Evolutionary conservation across 352 stramenopile species (phyloP).

Genomic region (Phytophthora megakarya): DNA sequence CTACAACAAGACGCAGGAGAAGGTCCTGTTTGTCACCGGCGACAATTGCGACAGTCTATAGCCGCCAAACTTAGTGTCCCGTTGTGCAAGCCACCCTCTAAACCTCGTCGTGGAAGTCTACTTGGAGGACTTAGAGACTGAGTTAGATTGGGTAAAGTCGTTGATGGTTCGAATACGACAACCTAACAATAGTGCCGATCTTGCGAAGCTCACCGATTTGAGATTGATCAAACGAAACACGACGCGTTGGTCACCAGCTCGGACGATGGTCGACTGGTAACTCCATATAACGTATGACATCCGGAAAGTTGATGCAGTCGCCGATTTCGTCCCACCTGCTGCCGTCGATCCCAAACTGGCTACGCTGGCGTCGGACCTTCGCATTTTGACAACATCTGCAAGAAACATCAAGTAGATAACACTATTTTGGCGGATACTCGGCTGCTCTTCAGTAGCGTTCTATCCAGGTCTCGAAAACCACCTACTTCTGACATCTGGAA

Average conservation of each 20-base stretch:
- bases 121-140: no score
- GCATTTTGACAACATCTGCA: conserved; percentile 26
- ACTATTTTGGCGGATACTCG: conserved; percentile 16
- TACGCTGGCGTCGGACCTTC: conserved; percentile 9
- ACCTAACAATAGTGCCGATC: conserved; percentile 15
- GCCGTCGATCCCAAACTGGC: neutral
- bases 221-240: conserved; percentile 10
- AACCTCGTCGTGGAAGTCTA: no score
- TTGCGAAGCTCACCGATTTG: conserved; percentile 4
- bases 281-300: conserved; percentile 10
- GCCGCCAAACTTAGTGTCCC: no score
- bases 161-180: conserved; percentile 14
- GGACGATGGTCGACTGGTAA: conserved; percentile 7
- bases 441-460: conserved; percentile 24
- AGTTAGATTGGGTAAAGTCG: conserved; percentile 3
- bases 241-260: conserved; percentile 13
- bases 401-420: conserved; percentile 11
- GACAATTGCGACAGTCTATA: no score
- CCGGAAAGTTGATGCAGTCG: conserved; percentile 12
- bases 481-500: no score
- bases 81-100: no score
- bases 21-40: conserved; percentile 11
- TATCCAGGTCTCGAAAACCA: no score
- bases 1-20: conserved; percentile 11
- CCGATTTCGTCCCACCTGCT: conserved; percentile 19